Evolutionary conservation across 768 basidiomycete species (phyloP), one percentile per base, ranked within the genome.

Genomic region (Mrakia hoshinonis): DNA sequence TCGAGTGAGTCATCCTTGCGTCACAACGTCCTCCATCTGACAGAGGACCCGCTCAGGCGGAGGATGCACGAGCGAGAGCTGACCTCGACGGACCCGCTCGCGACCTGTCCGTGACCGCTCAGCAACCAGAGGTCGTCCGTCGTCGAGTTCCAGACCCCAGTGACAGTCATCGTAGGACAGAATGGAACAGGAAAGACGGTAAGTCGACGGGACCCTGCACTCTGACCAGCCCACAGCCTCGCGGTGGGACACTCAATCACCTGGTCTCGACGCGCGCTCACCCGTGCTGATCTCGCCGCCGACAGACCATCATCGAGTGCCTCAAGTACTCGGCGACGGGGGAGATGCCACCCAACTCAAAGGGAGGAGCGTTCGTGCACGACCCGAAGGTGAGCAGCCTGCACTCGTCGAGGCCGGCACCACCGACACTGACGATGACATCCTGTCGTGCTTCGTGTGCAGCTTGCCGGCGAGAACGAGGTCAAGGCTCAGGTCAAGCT

Each of bases 321-420:
- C 85, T 99, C 79, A 98, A 98, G 83, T 99, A 99, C 78, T 92
- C 92, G 13, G 96, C 96, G 0, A 99, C 96, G 0, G 96, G 96
- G 36, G 95, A 98, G 79, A 89, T 98, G 76, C 96, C 96, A 0
- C 91, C 96, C 0, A 95, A 95, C 77, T 92, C 94, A 29, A 92
- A 93, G 73, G 95, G 95, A 39, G 96, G 95, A n/a, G 96, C 96
- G 0, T 99, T 98, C 80, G 82, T 99, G 4, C 96, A 99, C 79
- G 96, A 99, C 80, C 96, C 96, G 1, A 96, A 96, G 74, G 79
- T 77, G 20, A 47, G 77, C 18, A 0, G 24, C 36, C 47, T 47
- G 29, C 46, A 13, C 24, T 46, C 64, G 38, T n/a, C n/a, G n/a
- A n/a, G n/a, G n/a, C n/a, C n/a, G n/a, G n/a, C n/a, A n/a, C n/a